Percentiles rank a stretch among this genome's conserved stretches.
These are phyloP conservation scores for Medicago arabica DNA, from an alignment of 306 rosid species.

Conservation along the genomic window DNA sequence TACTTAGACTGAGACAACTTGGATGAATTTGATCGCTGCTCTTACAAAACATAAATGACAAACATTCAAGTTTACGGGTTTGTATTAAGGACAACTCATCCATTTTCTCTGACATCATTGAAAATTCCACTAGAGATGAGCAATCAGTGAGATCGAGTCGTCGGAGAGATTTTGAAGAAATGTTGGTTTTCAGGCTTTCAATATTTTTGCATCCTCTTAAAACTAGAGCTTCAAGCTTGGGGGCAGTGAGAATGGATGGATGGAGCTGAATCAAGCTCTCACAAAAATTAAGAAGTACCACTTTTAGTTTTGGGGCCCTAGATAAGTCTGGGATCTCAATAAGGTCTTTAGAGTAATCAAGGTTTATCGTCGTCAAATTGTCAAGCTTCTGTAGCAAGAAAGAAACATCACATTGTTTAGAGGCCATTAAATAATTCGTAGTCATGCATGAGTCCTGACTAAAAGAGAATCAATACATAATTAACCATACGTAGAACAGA, in stretches of 20 bases:
- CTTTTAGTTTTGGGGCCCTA: not conserved
- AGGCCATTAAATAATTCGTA: not conserved
- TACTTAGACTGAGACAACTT: not conserved
- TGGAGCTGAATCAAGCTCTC: not conserved
- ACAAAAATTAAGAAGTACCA: fast-evolving
- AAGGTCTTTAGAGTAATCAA: not conserved
- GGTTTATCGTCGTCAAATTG: not conserved
- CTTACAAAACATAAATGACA: not conserved
- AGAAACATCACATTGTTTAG: not conserved
- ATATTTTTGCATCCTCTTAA: not conserved
- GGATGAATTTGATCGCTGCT: too few relatives aligned
- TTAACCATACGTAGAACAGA: not conserved
- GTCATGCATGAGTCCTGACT: not conserved
- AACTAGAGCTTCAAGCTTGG: not conserved
- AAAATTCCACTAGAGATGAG: not conserved
- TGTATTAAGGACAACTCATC: not conserved
- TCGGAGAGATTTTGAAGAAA: constrained; percentile 9
- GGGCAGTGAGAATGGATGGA: not conserved
- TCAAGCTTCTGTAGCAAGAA: constrained; percentile 3
- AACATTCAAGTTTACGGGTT: not conserved
- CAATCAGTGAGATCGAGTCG: not conserved
- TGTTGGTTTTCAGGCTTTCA: not conserved
- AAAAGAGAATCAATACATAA: not conserved
- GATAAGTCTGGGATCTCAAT: constrained; percentile 26
- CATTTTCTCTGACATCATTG: constrained; percentile 14